Evolutionary conservation across 768 basidiomycete genomes (phyloP).

Genomic region (Russula sp.): DNA sequence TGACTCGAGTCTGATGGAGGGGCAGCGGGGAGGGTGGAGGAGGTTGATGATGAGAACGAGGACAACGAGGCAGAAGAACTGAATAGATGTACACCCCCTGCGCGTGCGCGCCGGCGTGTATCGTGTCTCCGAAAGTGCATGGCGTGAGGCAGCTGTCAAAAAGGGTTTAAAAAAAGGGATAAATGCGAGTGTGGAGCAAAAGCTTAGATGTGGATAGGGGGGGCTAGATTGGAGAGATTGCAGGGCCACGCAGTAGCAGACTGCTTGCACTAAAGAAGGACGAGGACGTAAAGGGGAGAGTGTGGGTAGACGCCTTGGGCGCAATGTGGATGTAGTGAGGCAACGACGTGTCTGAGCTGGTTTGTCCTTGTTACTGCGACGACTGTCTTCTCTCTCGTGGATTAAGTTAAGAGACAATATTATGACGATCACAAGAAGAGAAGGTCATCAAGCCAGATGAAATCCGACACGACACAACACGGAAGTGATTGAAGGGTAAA

Average conservation of each 20-base stretch:
- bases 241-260: slow-evolving; percentile 20
- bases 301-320: background rate
- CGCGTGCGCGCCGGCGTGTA: slow-evolving; percentile 12
- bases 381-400: background rate
- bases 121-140: slow-evolving; percentile 24
- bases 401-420: background rate
- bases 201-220: slow-evolving; percentile 19
- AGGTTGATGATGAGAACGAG: slow-evolving; percentile 40
- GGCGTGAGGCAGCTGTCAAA: background rate
- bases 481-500: background rate
- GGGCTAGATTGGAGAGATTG: slow-evolving; percentile 20
- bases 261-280: slow-evolving; percentile 13
- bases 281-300: slow-evolving; percentile 21
- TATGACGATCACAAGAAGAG: background rate
- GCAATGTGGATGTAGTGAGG: slow-evolving; percentile 24
- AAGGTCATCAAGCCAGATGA: background rate
- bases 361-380: background rate
- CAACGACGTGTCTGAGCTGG: slow-evolving; percentile 15
- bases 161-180: slow-evolving; percentile 3
- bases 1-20: slow-evolving; percentile 33
- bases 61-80: slow-evolving; percentile 38
- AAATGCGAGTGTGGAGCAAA: background rate
- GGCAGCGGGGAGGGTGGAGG: slow-evolving; percentile 37
- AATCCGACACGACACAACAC: too few species aligned
- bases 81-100: slow-evolving; percentile 32